Conservation (phyloP, 768 basidiomycete genomes). For the Suillus ampliporus region DNA sequence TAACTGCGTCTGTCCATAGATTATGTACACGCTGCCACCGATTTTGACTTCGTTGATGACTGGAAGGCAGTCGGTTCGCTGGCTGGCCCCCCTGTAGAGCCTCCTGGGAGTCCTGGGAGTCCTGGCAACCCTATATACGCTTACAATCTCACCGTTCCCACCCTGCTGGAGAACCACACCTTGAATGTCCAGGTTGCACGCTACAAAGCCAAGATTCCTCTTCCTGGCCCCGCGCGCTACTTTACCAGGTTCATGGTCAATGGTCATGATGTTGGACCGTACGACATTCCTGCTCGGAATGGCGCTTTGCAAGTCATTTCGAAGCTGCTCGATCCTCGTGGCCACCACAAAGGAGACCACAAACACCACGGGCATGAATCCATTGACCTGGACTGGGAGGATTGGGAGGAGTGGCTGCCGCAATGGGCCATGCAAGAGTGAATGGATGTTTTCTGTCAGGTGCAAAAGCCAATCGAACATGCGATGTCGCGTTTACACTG, state of each 20-base stretch:
- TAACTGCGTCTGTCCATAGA: constrained; percentile 10
- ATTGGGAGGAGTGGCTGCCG: constrained; percentile 54
- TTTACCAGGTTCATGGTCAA: constrained; percentile 49
- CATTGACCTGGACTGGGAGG: constrained; percentile 44
- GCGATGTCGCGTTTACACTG: neutral
- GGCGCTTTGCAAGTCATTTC: constrained; percentile 60
- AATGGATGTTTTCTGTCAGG: neutral
- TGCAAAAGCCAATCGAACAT: neutral
- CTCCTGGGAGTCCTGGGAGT: no score
- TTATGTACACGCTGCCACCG: constrained; percentile 18
- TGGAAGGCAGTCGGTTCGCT: neutral
- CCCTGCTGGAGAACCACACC: constrained; percentile 48
- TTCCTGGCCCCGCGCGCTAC: constrained; percentile 41
- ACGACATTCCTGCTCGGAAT: constrained; percentile 59
- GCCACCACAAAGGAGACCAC: constrained; percentile 11
- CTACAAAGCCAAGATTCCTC: constrained; percentile 45
- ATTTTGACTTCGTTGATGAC: constrained; percentile 6
- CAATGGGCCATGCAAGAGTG: constrained; percentile 49
- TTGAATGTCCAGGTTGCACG: constrained; percentile 55
- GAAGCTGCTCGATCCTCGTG: constrained; percentile 48
- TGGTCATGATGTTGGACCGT: constrained; percentile 40
- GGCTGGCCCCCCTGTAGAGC: neutral
- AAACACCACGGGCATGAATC: constrained; percentile 2
- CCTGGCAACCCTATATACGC: constrained; percentile 40
- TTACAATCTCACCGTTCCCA: constrained; percentile 44